Conservation (phyloP, 116 monocot species). For the Phalaenopsis hybrid region DNA sequence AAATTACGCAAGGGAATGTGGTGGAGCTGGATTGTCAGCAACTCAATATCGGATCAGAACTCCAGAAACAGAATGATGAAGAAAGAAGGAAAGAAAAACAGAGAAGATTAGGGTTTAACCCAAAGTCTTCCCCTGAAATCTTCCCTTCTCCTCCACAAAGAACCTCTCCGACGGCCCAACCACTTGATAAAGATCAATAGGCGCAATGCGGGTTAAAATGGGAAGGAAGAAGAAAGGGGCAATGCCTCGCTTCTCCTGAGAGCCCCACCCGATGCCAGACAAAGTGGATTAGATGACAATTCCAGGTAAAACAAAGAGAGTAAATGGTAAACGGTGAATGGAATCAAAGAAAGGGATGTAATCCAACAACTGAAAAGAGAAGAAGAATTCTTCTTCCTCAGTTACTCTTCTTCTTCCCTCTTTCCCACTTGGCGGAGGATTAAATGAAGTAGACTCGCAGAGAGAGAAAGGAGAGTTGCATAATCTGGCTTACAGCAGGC, state of each 20-base stretch:
- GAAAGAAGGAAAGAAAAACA: neutral
- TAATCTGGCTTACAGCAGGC: too few species aligned
- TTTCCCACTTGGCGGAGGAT: neutral
- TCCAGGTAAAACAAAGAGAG: neutral
- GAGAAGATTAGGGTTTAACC: neutral
- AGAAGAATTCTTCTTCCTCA: neutral
- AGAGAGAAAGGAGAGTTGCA: too few species aligned
- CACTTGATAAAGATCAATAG: constrained; percentile 1
- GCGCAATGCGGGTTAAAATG: constrained; percentile 6
- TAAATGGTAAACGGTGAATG: neutral
- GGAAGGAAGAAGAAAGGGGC: neutral
- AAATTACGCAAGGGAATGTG: constrained; percentile 15
- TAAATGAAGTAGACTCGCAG: neutral
- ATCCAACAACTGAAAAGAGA: neutral
- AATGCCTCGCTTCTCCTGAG: neutral
- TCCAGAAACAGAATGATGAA: neutral
- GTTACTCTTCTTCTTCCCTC: neutral
- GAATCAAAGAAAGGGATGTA: neutral
- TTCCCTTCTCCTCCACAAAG: neutral
- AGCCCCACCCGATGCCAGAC: neutral
- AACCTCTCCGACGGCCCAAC: neutral
- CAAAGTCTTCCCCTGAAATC: neutral
- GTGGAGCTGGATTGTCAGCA: constrained; percentile 16
- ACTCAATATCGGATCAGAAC: neutral
- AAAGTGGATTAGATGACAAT: neutral